phyloP scores from a whole-genome alignment of 495 filamentous ascomycete genomes.

The Annulohypoxylon stygium region DNA sequence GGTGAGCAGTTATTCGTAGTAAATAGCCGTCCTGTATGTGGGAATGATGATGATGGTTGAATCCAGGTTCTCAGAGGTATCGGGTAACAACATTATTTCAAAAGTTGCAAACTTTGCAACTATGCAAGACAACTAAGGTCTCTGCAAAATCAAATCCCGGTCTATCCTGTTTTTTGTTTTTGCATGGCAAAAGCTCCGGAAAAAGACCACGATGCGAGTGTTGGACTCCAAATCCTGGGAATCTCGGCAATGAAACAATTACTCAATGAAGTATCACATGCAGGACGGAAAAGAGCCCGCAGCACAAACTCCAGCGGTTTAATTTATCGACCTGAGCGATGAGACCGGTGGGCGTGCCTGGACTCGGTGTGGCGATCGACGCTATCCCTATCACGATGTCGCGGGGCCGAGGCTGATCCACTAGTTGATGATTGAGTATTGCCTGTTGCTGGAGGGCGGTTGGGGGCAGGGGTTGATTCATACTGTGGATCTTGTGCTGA shows the following conservation, averaged over 20 bases:
- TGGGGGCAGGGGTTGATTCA: slow-evolving; percentile 50
- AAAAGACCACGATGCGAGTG: slow-evolving; percentile 41
- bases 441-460: slow-evolving; percentile 46
- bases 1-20: slow-evolving; percentile 37
- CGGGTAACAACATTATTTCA: slow-evolving; percentile 50
- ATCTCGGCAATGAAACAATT: slow-evolving; percentile 53
- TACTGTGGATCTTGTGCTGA: slow-evolving; percentile 54
- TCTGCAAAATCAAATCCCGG: slow-evolving; percentile 55
- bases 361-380: slow-evolving; percentile 57
- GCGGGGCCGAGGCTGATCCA: slow-evolving; percentile 46
- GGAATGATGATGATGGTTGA: slow-evolving; percentile 29
- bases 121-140: slow-evolving; percentile 51
- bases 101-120: slow-evolving; percentile 64
- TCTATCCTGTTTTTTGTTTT: slow-evolving; percentile 52
- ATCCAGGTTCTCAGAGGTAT: slow-evolving; percentile 44
- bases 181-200: slow-evolving; percentile 52
- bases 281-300: slow-evolving; percentile 44
- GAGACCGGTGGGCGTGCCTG: slow-evolving; percentile 50
- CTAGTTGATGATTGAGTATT: slow-evolving; percentile 53
- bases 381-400: slow-evolving; percentile 56
- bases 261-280: slow-evolving; percentile 48
- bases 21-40: slow-evolving; percentile 39
- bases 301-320: slow-evolving; percentile 45
- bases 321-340: slow-evolving; percentile 49
- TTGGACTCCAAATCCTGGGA: slow-evolving; percentile 53